These are phyloP conservation scores for Chaetothyriales sp. DNA, from an alignment of 2,329 filamentous ascomycete genomes.

Conservation along the genomic window DNA sequence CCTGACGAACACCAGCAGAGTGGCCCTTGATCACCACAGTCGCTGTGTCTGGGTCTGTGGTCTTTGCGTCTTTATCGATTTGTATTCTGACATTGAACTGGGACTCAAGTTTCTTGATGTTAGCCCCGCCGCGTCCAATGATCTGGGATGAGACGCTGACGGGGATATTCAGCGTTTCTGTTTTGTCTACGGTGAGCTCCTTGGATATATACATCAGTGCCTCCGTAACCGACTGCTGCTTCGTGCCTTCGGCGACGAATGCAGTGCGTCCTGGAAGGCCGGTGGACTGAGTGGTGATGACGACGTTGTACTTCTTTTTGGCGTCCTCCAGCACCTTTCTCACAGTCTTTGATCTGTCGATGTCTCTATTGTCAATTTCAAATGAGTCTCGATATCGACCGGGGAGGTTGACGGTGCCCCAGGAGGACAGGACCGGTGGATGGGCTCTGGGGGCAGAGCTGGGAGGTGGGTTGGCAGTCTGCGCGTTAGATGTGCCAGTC, in stretches of 20 bases:
- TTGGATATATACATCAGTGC: slow-evolving; percentile 78
- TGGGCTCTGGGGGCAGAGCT: slow-evolving; percentile 46
- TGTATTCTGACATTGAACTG: slow-evolving; percentile 82
- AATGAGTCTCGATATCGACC: slow-evolving; percentile 69
- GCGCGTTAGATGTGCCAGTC: slow-evolving; percentile 34
- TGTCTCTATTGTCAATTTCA: slow-evolving; percentile 56
- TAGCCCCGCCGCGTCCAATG: slow-evolving; percentile 80
- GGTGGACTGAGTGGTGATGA: slow-evolving; percentile 54
- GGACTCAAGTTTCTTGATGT: slow-evolving; percentile 78
- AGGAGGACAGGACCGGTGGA: slow-evolving; percentile 29
- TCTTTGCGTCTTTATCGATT: slow-evolving; percentile 75
- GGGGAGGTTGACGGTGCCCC: slow-evolving; percentile 38
- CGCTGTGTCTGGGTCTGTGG: slow-evolving; percentile 56
- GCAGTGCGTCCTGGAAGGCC: slow-evolving; percentile 57
- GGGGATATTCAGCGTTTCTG: slow-evolving; percentile 64
- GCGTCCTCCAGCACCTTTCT: slow-evolving; percentile 79
- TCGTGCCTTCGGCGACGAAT: slow-evolving; percentile 74
- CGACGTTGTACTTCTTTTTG: slow-evolving; percentile 80
- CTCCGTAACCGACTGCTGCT: slow-evolving; percentile 61
- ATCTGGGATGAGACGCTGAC: slow-evolving; percentile 72
- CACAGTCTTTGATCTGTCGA: slow-evolving; percentile 64
- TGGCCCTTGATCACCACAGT: slow-evolving; percentile 75
- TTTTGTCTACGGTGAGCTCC: slow-evolving; percentile 69
- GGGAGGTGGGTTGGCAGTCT: slow-evolving; percentile 39
- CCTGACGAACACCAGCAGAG: slow-evolving; percentile 69